Conservation (phyloP, 2,329 filamentous ascomycete species). For the Cordyceps javanica region DNA sequence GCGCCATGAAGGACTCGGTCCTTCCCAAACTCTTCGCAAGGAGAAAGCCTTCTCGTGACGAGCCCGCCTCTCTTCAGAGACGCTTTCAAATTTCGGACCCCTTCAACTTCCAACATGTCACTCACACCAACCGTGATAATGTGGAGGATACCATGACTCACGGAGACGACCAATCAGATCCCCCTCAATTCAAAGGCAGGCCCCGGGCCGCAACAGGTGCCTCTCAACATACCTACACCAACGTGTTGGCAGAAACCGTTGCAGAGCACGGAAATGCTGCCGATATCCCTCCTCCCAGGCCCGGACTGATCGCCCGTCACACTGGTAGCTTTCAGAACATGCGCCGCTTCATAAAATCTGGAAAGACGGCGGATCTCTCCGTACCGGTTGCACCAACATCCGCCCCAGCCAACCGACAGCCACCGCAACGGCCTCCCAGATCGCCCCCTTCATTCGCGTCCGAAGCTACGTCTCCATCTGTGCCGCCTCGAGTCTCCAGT, state of each 20-base stretch:
- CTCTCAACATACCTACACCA: conserved; percentile 5
- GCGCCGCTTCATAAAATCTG: conserved; percentile 12
- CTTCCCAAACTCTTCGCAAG: conserved; percentile 47
- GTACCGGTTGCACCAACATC: not conserved
- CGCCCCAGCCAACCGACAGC: not conserved
- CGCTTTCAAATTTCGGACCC: conserved; percentile 54
- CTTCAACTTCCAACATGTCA: conserved; percentile 62
- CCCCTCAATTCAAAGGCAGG: not conserved
- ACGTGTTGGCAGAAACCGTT: conserved; percentile 3
- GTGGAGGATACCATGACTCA: conserved; percentile 25
- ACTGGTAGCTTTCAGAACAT: conserved; percentile 10
- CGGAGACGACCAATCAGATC: not conserved
- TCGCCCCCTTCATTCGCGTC: conserved; percentile 35
- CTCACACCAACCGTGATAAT: conserved; percentile 49
- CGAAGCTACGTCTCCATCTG: conserved; percentile 31
- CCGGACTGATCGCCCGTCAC: conserved; percentile 8
- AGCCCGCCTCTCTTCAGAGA: conserved; percentile 24
- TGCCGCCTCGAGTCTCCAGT: conserved; percentile 51
- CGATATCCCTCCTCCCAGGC: not conserved
- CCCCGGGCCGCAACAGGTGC: conserved; percentile 5
- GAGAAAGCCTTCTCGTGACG: conserved; percentile 36
- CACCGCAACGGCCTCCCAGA: conserved; percentile 30
- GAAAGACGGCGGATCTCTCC: conserved; percentile 2
- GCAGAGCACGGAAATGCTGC: not conserved
- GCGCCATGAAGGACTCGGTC: conserved; percentile 36